Percentiles rank a stretch among this genome's conserved stretches.
Evolutionary conservation across 2,329 filamentous ascomycete genomes (phyloP).

Genomic region (Ophiostoma tasmaniense): DNA sequence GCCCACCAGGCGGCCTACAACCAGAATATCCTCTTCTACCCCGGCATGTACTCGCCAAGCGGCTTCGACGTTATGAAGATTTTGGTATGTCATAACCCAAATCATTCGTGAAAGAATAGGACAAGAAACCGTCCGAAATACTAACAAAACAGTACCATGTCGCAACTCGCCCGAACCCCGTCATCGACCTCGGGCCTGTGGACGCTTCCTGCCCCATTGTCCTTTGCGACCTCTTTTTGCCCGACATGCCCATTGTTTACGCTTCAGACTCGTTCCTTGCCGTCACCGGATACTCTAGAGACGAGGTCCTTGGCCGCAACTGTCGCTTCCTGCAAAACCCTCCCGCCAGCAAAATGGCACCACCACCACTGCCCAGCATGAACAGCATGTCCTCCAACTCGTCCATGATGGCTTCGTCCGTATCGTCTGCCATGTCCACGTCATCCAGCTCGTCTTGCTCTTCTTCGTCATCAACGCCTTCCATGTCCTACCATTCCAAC

Average conservation of each 20-base stretch:
- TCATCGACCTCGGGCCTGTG: slow-evolving; percentile 71
- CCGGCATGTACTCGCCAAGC: slow-evolving; percentile 14
- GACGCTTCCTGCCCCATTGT: slow-evolving; percentile 79
- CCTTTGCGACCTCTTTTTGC: slow-evolving; percentile 66
- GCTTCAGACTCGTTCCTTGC: slow-evolving; percentile 71
- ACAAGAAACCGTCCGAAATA: neutral
- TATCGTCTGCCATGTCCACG: neutral
- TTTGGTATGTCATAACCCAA: neutral
- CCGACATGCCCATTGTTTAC: slow-evolving; percentile 75
- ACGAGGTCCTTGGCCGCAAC: slow-evolving; percentile 70
- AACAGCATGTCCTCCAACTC: neutral
- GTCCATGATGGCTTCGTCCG: neutral
- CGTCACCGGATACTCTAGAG: slow-evolving; percentile 67
- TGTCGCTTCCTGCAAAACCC: slow-evolving; percentile 75
- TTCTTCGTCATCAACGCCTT: neutral
- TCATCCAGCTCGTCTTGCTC: neutral
- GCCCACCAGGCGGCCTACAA: neutral
- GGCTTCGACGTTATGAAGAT: slow-evolving; percentile 17
- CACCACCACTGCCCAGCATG: neutral
- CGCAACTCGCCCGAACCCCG: slow-evolving; percentile 60
- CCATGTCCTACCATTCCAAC: neutral
- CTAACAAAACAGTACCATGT: slow-evolving; percentile 36
- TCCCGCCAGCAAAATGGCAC: neutral
- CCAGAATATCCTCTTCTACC: slow-evolving; percentile 7
- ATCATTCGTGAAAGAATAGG: neutral